Evolutionary conservation across 306 rosid genomes (phyloP).

Genomic region (Trichosanthes cucumerina): DNA sequence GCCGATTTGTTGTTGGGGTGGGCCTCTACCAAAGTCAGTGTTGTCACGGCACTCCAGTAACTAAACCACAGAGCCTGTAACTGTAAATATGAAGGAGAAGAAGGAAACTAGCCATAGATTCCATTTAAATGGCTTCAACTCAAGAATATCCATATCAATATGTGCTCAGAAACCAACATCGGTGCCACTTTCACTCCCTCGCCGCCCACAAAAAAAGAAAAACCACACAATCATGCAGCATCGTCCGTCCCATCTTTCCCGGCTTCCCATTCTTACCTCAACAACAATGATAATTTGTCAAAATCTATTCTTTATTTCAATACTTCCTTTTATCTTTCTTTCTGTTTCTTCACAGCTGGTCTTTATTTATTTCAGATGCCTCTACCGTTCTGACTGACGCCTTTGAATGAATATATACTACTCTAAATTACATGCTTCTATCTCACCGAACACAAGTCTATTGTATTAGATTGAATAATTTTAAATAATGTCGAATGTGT

Average conservation of each 20-base stretch:
- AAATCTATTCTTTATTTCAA: not conserved
- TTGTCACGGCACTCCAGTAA: not conserved
- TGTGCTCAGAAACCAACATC: not conserved
- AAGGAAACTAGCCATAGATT: not conserved
- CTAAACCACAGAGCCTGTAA: not conserved
- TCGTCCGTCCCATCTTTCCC: not conserved
- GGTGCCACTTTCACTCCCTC: not conserved
- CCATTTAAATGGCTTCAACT: not conserved
- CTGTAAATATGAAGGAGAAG: not conserved
- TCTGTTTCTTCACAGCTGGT: too few species aligned
- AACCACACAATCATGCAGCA: not conserved
- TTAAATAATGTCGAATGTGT: too few species aligned
- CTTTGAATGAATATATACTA: too few species aligned
- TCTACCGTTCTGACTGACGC: too few species aligned
- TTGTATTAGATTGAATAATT: too few species aligned
- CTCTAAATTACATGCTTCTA: too few species aligned
- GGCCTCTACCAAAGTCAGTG: not conserved
- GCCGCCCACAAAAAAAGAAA: too few species aligned
- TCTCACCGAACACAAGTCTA: too few species aligned
- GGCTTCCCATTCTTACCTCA: not conserved
- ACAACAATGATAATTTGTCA: not conserved
- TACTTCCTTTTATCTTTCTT: not conserved
- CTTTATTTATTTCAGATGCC: too few species aligned
- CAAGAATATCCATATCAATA: constrained; percentile 5
- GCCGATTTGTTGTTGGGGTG: not conserved